Evolutionary conservation across 345 rosid species (phyloP), one percentile per base, ranked within the genome.

Genomic region (Ricinus communis): DNA sequence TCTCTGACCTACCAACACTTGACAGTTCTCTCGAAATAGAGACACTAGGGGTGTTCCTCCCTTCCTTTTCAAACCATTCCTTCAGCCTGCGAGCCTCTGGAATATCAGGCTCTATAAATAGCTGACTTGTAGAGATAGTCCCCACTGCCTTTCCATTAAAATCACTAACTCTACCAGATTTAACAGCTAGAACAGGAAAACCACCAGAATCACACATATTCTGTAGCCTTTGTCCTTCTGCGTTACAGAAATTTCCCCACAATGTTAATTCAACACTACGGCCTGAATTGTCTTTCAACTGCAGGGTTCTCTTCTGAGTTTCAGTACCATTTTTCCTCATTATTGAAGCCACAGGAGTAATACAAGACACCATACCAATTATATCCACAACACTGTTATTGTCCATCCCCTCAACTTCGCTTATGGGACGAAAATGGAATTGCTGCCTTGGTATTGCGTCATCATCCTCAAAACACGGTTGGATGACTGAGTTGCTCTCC

Each of bases 91-190:
- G 84, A 67, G 96, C 88, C 85, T 91, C 96, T 2, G 86, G 86
- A 62, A 88, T 70, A 69, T 90, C 93, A 40, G 96, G 97, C 38
- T 94, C 88, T 72, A 91, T 81, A 64, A 86, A 74, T 43, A 94
- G 71, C 79, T 88, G 95, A 79, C 88, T 90, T 57, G 91, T 72
- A 65, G 86, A 82, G 71, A 94, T 85, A 33, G 96, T 87, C 22
- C 98, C 91, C 62, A 94, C 76, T 38, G 89, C 76, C 82, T 90
- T 94, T 71, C 97, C 97, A 53, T 86, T 90, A 79, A 94, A 94
- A 36, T 88, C 98, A 78, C 66, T 82, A 46, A 94, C 85, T 80
- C 88, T 86, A 38, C 85, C 87, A 0, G 95, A 69, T 85, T 94
- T 94, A 62, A 94, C 82, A 62, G 90, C 97, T 46, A 94, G 86